Base-by-base conservation (phyloP, 257 asterid species). In the Rehmannia glutinosa region DNA sequence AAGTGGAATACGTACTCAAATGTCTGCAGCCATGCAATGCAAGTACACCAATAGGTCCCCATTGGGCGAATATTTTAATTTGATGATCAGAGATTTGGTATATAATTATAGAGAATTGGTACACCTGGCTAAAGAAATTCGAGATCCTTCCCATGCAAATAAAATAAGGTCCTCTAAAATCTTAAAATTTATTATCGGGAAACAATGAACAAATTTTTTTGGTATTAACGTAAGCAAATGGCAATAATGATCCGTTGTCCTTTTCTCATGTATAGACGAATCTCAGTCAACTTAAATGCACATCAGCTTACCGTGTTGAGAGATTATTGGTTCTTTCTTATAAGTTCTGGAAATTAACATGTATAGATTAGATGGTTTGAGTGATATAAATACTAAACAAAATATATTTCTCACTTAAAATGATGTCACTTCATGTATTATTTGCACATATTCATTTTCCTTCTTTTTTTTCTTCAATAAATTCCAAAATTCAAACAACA, bases 11-110 rank as follows among this genome's bases (percentile, higher is more conserved):
- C 68, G 82, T 69, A 62, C 3, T 62, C 64, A 33, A 56, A 62
- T 49, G 67, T 62, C 56, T 66, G 65, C 58, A 69, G 71, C 80
- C 80, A 83, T 78, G 77, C 85, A 70, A 62, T 75, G 73, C 75
- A 62, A 71, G 49, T 15, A 32, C 46, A 69, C 8, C 30, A 36
- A 39, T 15, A 64, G 64, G 66, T 76, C n/a, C 33, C 16, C 15
- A 30, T 70, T 68, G 76, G 72, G 28, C 54, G 69, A 17, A 45
- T 68, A 59, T 69, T 64, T 51, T 64, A 66, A 55, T 57, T 42
- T 46, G 47, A 55, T 58, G 30, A 68, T 75, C 30, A 60, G 11
- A 58, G 15, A 5, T 68, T 53, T 66, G 58, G 28, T 21, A 21
- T 17, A 63, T 60, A 47, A 27, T 52, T 35, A 10, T 39, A 53